Base-by-base conservation (phyloP, 1,139 yeast genomes). In the Tardiomyces blankii region DNA sequence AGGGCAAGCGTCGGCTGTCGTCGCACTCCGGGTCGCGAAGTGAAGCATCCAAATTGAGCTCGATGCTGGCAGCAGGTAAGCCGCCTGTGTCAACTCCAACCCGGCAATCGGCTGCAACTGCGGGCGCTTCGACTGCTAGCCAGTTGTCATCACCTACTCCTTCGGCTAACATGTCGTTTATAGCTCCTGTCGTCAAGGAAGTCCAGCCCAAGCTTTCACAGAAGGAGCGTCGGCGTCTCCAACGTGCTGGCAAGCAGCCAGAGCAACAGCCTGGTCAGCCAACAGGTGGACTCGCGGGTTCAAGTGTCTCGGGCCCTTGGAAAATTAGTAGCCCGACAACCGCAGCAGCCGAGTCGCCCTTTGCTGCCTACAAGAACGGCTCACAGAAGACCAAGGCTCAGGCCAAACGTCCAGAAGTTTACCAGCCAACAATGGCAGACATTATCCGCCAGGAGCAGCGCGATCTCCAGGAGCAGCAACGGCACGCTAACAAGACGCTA, bases 401-500 rank as follows among this genome's bases (percentile, higher is more conserved):
- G 21, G 11, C 14, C 11, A 21, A 16, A 14, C n/a, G 28, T 18
- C 44, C 43, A n/a, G 40, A 41, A 35, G 42, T 43, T 13, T 39
- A 44, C 33, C 46, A 49, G 6, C 60, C 63, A 2, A 62, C 66
- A 3, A 50, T 69, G 42, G 63, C 65, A 1, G 71, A 68, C 11
- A 66, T 69, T 38, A 69, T 69, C 25, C 64, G 66, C 18, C 71
- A 73, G 46, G 85, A 80, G 54, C 73, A 80, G 43, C 66, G 72
- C 23, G 66, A 66, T 54, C 59, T 68, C 6, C 73, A 72, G 27
- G 63, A 54, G 38, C 65, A 64, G 44, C 62, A 63, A 39, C 52
- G 59, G n/a, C 65, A 60, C 47, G 51, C 49, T 39, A 53, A 56
- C 32, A 72, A 66, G 50, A 73, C 82, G 2, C 64, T 85, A 38